A percentile compares a stretch with the other conserved stretches of the same genome.
Conservation (phyloP, 2,329 filamentous ascomycete genomes). For the Aaosphaeria pasadenensis region DNA sequence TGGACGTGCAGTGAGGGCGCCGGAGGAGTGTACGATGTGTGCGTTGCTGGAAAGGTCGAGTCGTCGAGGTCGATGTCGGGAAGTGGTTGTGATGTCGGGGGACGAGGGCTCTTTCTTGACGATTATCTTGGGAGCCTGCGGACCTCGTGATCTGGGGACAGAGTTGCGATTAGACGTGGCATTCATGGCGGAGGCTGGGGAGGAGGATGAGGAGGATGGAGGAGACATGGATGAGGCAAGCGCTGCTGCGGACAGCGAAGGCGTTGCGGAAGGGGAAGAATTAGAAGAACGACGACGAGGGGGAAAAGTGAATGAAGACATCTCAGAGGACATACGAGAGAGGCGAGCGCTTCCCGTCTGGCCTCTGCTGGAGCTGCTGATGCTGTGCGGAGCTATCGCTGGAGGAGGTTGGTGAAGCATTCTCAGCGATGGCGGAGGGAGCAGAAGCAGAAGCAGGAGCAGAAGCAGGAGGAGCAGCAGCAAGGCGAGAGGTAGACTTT, state of each 20-base stretch:
- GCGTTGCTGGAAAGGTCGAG: conserved; percentile 67
- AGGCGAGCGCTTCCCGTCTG: conserved; percentile 53
- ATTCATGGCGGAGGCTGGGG: conserved; percentile 21
- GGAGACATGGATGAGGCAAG: neutral
- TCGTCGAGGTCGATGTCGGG: conserved; percentile 71
- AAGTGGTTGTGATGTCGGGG: conserved; percentile 66
- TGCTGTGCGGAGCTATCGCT: conserved; percentile 28
- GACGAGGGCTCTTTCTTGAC: conserved; percentile 96
- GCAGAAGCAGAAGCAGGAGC: conserved; percentile 33
- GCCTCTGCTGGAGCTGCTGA: conserved; percentile 22
- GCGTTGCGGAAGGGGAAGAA: conserved; percentile 13
- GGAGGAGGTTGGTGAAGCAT: conserved; percentile 41
- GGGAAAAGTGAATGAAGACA: conserved; percentile 9
- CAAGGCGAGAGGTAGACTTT: conserved; percentile 31
- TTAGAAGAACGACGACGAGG: conserved; percentile 19
- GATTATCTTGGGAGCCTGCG: conserved; percentile 70
- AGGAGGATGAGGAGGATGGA: conserved; percentile 12
- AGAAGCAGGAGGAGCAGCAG: conserved; percentile 27
- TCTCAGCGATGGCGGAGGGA: conserved; percentile 30
- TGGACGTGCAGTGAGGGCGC: conserved; percentile 61
- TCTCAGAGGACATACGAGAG: conserved; percentile 43
- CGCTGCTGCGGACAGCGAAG: neutral
- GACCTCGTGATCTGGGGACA: conserved; percentile 50
- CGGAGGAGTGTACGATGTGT: conserved; percentile 42
- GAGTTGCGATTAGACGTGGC: conserved; percentile 38